phyloP scores from a whole-genome alignment of 1,284 basidiomycete species.

The Puccinia horiana region DNA sequence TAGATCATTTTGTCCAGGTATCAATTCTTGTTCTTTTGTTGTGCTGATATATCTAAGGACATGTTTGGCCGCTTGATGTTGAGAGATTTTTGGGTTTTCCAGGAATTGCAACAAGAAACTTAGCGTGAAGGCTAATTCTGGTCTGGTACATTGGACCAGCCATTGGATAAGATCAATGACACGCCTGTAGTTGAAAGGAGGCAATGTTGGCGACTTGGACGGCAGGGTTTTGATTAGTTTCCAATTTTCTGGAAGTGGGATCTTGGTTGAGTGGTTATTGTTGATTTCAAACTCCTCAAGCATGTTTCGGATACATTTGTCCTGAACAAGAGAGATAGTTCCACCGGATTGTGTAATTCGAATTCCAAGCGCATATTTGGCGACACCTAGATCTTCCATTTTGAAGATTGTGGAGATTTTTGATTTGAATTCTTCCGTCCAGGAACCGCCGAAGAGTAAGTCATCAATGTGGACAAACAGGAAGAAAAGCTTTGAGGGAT shows the following conservation, averaged over 20 bases:
- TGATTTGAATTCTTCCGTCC: neutral
- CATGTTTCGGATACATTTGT: neutral
- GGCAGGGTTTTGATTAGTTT: neutral
- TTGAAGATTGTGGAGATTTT: conserved; percentile 8
- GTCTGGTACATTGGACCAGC: too few species aligned
- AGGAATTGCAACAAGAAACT: too few species aligned
- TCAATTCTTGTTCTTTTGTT: neutral
- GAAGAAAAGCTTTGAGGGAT: neutral
- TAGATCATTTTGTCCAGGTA: neutral
- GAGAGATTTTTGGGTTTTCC: too few species aligned
- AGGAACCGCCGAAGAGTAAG: neutral
- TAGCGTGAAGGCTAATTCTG: too few species aligned
- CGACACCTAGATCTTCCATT: neutral
- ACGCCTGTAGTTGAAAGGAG: neutral
- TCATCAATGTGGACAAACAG: neutral
- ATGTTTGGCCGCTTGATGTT: too few species aligned
- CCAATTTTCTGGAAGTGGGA: neutral
- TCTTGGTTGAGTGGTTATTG: neutral
- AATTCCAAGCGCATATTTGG: neutral
- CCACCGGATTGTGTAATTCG: neutral
- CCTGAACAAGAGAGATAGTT: neutral
- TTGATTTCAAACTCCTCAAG: neutral
- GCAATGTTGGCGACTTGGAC: neutral
- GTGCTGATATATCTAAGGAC: neutral
- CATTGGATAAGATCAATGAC: neutral